Percentiles rank a stretch among this genome's conserved stretches.
phyloP scores from a whole-genome alignment of 805 yeast genomes.

The Hanseniaspora lindneri region DNA sequence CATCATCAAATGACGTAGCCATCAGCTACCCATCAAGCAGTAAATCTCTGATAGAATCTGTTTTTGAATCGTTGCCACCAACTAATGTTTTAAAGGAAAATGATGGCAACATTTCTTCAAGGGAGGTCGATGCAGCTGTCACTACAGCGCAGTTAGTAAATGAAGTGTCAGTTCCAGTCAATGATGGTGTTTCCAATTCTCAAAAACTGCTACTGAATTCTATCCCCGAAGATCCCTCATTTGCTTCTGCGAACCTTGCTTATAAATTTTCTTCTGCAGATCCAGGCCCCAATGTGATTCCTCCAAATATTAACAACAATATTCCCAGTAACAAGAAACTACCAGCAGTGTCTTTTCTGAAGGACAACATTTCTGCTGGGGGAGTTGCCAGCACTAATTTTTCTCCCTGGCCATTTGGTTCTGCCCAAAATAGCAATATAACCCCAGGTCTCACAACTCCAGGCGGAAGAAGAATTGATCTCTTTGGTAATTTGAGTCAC shows the following conservation, averaged over 20 bases:
- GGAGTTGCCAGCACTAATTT: conserved; percentile 3
- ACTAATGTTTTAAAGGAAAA: not conserved
- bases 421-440: not conserved
- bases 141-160: not conserved
- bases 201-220: too few relatives aligned
- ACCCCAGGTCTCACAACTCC: conserved; percentile 12
- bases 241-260: not conserved
- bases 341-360: not conserved
- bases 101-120: not conserved
- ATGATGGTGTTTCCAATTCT: too few relatives aligned
- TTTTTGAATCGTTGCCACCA: not conserved
- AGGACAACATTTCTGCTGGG: conserved; percentile 7
- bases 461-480: conserved; percentile 9
- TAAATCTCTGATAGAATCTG: not conserved
- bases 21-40: not conserved
- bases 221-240: not conserved
- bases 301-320: conserved; percentile 6
- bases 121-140: not conserved
- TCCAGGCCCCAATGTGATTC: not conserved
- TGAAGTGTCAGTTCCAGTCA: not conserved
- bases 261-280: not conserved
- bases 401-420: conserved; percentile 11
- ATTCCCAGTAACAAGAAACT: not conserved
- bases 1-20: not conserved
- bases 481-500: not conserved